phyloP scores from a whole-genome alignment of 768 basidiomycete genomes.

The Chiua virens region DNA sequence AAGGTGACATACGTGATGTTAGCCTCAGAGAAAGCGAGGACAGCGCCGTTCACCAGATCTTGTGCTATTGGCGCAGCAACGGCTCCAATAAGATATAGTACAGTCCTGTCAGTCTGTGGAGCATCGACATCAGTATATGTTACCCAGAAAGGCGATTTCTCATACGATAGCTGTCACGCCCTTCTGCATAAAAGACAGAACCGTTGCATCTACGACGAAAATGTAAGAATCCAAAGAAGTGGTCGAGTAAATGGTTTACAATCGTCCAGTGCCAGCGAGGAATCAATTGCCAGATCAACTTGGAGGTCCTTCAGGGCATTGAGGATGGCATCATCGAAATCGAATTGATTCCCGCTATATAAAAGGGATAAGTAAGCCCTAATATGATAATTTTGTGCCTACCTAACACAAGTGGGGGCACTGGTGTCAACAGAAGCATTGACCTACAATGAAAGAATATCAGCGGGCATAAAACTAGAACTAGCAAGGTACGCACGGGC shows the following conservation, averaged over 20 bases:
- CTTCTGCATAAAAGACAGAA: slow-evolving; percentile 56
- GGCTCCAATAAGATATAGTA: slow-evolving; percentile 67
- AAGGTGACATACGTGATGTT: slow-evolving; percentile 51
- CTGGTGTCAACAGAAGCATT: slow-evolving; percentile 53
- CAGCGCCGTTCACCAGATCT: slow-evolving; percentile 57
- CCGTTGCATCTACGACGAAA: slow-evolving; percentile 45
- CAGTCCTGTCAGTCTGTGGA: slow-evolving; percentile 57
- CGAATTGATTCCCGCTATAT: slow-evolving; percentile 63
- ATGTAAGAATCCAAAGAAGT: slow-evolving; percentile 1
- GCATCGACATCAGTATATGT: slow-evolving; percentile 1
- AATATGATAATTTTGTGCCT: neutral
- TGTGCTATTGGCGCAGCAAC: slow-evolving; percentile 69
- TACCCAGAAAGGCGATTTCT: neutral
- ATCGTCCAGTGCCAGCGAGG: slow-evolving; percentile 60
- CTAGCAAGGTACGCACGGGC: slow-evolving; percentile 36
- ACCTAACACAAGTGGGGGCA: slow-evolving; percentile 61
- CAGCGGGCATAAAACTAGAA: neutral
- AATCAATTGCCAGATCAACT: slow-evolving; percentile 57
- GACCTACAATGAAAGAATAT: slow-evolving; percentile 37
- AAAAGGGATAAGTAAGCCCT: slow-evolving; percentile 5
- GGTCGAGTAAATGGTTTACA: slow-evolving; percentile 40
- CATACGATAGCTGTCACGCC: slow-evolving; percentile 55
- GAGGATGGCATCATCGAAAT: slow-evolving; percentile 59
- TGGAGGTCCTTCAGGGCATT: slow-evolving; percentile 58
- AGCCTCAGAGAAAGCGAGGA: slow-evolving; percentile 54